A percentile compares a stretch with the other conserved stretches of the same genome.
Evolutionary conservation across 768 basidiomycete genomes (phyloP).

Genomic region (Paxillus ammoniavirescens): DNA sequence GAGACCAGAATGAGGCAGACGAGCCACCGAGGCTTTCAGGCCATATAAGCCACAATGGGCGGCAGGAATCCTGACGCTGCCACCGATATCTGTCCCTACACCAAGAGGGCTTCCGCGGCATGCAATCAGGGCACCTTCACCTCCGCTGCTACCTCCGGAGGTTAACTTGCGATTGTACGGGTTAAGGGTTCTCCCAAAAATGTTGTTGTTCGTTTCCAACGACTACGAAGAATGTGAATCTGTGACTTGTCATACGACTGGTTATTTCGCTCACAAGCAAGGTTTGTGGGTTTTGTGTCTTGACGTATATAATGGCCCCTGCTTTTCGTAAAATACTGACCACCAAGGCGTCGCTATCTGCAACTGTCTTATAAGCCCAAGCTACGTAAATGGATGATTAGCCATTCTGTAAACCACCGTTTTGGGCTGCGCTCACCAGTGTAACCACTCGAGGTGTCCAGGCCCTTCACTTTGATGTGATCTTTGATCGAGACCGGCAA

Average conservation of each 20-base stretch:
- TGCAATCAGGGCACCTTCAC: slow-evolving; percentile 46
- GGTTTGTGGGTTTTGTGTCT: slow-evolving; percentile 50
- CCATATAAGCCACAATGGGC: slow-evolving; percentile 42
- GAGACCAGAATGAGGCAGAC: slow-evolving; percentile 51
- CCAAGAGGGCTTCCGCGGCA: slow-evolving; percentile 40
- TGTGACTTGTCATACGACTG: neutral
- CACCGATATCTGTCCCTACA: slow-evolving; percentile 50
- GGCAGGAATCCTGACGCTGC: slow-evolving; percentile 44
- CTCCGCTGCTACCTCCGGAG: slow-evolving; percentile 47
- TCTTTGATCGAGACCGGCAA: slow-evolving; percentile 47
- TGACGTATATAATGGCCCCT: slow-evolving; percentile 45
- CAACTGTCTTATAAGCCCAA: slow-evolving; percentile 39
- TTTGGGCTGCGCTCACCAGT: slow-evolving; percentile 10
- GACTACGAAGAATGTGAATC: slow-evolving; percentile 33
- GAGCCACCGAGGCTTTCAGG: slow-evolving; percentile 46
- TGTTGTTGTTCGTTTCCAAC: slow-evolving; percentile 52
- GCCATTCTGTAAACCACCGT: neutral
- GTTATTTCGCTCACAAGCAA: slow-evolving; percentile 38
- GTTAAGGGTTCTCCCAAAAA: slow-evolving; percentile 62
- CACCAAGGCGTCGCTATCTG: slow-evolving; percentile 41
- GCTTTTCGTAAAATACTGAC: slow-evolving; percentile 44
- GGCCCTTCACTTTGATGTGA: slow-evolving; percentile 44
- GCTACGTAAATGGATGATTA: slow-evolving; percentile 25
- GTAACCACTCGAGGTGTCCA: slow-evolving; percentile 39
- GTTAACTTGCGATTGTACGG: slow-evolving; percentile 53